phyloP scores from a whole-genome alignment of 768 basidiomycete species.

The Botryobasidium botryosum region DNA sequence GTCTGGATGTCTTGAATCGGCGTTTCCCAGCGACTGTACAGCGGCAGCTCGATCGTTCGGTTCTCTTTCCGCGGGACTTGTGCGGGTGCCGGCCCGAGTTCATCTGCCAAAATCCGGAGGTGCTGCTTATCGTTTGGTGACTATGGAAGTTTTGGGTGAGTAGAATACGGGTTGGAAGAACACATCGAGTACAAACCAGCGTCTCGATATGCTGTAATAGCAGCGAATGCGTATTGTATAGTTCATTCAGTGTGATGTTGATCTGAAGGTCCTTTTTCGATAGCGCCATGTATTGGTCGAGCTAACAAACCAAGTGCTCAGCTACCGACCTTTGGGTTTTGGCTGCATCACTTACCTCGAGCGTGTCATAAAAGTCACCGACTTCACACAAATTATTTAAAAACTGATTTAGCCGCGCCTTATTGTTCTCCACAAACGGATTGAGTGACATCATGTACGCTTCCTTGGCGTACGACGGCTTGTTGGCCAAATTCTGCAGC shows the following conservation, averaged over 20 bases:
- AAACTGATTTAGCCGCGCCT: conserved; percentile 93
- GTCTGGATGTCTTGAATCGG: conserved; percentile 96
- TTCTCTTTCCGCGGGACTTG: conserved; percentile 99
- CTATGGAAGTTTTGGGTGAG: conserved; percentile 24
- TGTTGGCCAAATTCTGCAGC: conserved; percentile 98
- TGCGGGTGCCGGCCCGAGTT: conserved; percentile 80
- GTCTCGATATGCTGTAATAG: conserved; percentile 90
- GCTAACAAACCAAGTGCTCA: too few relatives aligned
- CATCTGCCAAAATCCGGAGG: conserved; percentile 88
- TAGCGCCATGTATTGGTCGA: conserved; percentile 99
- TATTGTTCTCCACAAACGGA: conserved; percentile 98
- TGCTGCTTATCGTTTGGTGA: conserved; percentile 97
- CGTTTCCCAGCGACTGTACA: conserved; percentile 98
- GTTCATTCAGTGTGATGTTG: conserved; percentile 94
- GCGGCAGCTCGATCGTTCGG: conserved; percentile 71
- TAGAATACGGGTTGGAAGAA: not conserved
- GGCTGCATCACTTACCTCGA: conserved; percentile 59
- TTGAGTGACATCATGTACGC: conserved; percentile 97
- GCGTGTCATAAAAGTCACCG: conserved; percentile 95
- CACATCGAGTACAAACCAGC: conserved; percentile 38
- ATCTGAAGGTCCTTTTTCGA: conserved; percentile 98
- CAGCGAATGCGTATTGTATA: conserved; percentile 96
- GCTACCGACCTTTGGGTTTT: too few relatives aligned
- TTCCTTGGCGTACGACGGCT: conserved; percentile 95
- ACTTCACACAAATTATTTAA: conserved; percentile 95